These are phyloP conservation scores for Phalaenopsis hybrid DNA, from an alignment of 116 monocot genomes.

Conservation along the genomic window DNA sequence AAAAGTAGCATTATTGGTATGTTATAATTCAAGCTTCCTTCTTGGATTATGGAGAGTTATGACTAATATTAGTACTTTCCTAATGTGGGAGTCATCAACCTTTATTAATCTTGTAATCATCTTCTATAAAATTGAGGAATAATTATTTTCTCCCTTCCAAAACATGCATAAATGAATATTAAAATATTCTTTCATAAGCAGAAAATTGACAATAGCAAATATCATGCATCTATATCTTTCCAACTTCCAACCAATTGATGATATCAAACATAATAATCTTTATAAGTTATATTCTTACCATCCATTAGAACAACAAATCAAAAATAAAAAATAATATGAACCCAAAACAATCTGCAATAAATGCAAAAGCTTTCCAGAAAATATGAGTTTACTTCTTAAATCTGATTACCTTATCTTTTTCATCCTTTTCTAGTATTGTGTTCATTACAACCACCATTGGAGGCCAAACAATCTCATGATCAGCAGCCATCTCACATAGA, in stretches of 20 bases:
- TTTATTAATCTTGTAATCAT: too few species aligned
- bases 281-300: neutral
- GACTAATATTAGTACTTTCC: too few species aligned
- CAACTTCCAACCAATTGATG: neutral
- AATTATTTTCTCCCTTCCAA: too few species aligned
- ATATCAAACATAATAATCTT: neutral
- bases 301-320: neutral
- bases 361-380: neutral
- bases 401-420: slow-evolving; percentile 62
- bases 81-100: too few species aligned
- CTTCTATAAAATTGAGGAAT: too few species aligned
- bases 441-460: slow-evolving; percentile 93
- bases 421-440: slow-evolving; percentile 70
- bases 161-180: neutral
- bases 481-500: slow-evolving; percentile 38
- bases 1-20: too few species aligned
- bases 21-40: too few species aligned
- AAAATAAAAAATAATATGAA: neutral
- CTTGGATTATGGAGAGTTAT: too few species aligned
- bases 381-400: neutral
- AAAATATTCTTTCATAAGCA: neutral
- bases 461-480: slow-evolving; percentile 93
- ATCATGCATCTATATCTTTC: neutral
- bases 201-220: neutral
- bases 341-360: neutral